Evolutionary conservation across 441 rosid genomes (phyloP), one percentile per base, ranked within the genome.

Genomic region (Jatropha podagrica): DNA sequence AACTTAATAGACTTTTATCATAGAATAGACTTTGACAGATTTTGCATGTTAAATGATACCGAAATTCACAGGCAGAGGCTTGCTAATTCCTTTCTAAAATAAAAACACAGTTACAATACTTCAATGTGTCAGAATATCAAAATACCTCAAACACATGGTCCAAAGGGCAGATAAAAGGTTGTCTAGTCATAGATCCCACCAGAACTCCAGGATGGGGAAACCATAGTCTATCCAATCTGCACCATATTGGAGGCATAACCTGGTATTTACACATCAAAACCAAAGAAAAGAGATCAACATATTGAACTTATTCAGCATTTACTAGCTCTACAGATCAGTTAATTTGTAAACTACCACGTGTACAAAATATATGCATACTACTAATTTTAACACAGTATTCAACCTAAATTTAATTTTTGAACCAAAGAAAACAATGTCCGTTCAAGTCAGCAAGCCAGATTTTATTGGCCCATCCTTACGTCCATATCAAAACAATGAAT

Each of bases 191-290:
- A 68, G 99, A 85, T 74, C 97, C 94, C 76, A 26, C 81, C 65
- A 86, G 77, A 78, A 85, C 86, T 77, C 99, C 99, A 37, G 99
- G 98, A 88, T 96, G 99, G 9, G 92, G 86, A 88, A 92, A 96
- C 99, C 99, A 96, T 70, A 96, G 85, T 81, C 98, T 90, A 77
- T 96, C 99, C 88, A 96, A 77, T 88, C 98, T 91, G 88, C 99
- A 96, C 99, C 99, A 96, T 74, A 94, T 73, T 26, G 97, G 97
- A 76, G 99, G 99, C 96, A 94, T 88, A 73, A 96, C 91, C 98
- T 96, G 85, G 83, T 81, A 84, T 58, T 71, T 70, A 56, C 17
- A 70, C 54, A 46, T 59, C 71, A 60, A 66, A 79, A 65, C 41
- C 64, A 69, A 62, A 63, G 62, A 73, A 67, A 71, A 71, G 58